Conservation (phyloP, 305 asterid species). For the Withania somnifera region DNA sequence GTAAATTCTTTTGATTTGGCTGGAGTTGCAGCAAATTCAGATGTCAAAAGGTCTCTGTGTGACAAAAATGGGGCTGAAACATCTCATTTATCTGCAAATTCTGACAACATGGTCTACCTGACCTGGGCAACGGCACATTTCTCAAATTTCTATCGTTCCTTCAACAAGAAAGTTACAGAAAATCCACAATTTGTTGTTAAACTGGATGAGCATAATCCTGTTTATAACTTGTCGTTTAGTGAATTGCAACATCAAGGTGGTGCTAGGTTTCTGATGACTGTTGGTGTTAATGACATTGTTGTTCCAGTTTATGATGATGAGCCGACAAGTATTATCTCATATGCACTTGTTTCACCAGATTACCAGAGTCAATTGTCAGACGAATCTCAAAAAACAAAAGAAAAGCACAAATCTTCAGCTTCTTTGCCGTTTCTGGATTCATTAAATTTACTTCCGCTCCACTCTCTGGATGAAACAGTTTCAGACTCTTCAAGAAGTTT, state of each 20-base stretch:
- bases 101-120: conserved; percentile 32
- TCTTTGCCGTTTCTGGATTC: conserved; percentile 46
- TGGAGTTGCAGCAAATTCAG: conserved; percentile 18
- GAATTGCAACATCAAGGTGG: conserved; percentile 54
- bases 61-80: conserved; percentile 20
- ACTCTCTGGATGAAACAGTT: conserved; percentile 45
- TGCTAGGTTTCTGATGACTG: conserved; percentile 53
- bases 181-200: conserved; percentile 36
- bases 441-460: conserved; percentile 38
- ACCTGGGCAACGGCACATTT: conserved; percentile 45
- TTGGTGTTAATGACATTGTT: conserved; percentile 36
- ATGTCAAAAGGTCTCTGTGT: conserved; percentile 15
- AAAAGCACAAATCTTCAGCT: conserved; percentile 34
- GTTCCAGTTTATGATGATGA: conserved; percentile 83
- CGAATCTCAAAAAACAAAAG: conserved; percentile 41
- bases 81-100: conserved; percentile 22
- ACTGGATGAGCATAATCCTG: conserved; percentile 42
- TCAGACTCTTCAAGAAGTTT: conserved; percentile 35
- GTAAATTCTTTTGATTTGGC: conserved; percentile 24
- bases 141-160: conserved; percentile 29
- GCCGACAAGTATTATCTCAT: conserved; percentile 72
- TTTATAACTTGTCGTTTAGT: conserved; percentile 44
- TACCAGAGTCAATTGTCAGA: conserved; percentile 40
- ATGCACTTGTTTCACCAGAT: conserved; percentile 55
- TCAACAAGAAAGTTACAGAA: conserved; percentile 27